Percentiles rank a stretch among this genome's conserved stretches.
Evolutionary conservation across 2,329 filamentous ascomycete species (phyloP).

Genomic region (Stagonosporopsis cucurbitacearum): DNA sequence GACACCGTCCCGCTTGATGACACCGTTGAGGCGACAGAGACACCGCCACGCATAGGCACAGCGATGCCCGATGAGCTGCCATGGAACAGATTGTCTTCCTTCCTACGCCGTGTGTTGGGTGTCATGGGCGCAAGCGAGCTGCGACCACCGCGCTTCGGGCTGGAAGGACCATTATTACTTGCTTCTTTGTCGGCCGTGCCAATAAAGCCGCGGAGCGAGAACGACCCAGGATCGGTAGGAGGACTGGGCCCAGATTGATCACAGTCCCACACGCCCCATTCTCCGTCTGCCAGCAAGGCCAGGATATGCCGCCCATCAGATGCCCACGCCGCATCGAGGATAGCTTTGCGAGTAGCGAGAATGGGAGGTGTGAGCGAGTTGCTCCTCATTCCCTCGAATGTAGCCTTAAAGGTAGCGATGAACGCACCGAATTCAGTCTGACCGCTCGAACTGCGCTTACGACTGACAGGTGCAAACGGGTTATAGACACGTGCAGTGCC

Average conservation of each 20-base stretch:
- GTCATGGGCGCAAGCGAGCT: constrained; percentile 57
- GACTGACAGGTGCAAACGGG: constrained; percentile 51
- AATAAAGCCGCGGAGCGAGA: constrained; percentile 48
- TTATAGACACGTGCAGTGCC: constrained; percentile 66
- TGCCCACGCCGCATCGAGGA: constrained; percentile 58
- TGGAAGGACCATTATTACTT: constrained; percentile 28
- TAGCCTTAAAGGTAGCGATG: constrained; percentile 42
- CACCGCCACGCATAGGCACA: constrained; percentile 50
- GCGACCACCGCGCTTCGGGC: constrained; percentile 44
- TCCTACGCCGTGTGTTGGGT: constrained; percentile 57
- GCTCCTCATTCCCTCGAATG: constrained; percentile 41
- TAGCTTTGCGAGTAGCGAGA: constrained; percentile 53
- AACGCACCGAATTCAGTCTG: constrained; percentile 36
- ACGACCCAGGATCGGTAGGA: constrained; percentile 38
- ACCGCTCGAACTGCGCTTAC: constrained; percentile 29
- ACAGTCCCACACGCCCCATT: constrained; percentile 62
- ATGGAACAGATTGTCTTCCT: constrained; percentile 54
- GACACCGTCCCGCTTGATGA: constrained; percentile 38
- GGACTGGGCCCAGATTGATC: constrained; percentile 45
- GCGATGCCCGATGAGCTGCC: constrained; percentile 44
- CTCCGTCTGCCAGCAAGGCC: constrained; percentile 57
- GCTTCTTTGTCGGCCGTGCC: constrained; percentile 36
- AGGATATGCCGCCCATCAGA: constrained; percentile 55
- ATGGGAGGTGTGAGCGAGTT: constrained; percentile 31
- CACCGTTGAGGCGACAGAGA: constrained; percentile 48